Percentiles rank a stretch among this genome's conserved stretches.
Conservation (phyloP, 306 rosid species). For the Fragaria ananassa region DNA sequence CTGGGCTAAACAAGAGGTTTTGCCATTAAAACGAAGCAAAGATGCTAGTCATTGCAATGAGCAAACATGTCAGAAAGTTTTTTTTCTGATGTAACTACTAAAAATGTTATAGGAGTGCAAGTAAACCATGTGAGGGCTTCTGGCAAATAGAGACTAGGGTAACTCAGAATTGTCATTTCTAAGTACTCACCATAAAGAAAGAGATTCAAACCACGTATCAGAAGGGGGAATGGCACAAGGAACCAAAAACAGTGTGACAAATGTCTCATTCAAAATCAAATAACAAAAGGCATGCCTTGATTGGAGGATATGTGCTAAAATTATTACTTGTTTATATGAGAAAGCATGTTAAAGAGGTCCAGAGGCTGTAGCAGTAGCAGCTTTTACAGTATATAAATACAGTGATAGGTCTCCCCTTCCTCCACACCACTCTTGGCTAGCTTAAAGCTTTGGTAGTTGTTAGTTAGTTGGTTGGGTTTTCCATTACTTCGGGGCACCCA, state of each 20-base stretch:
- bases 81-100: background rate
- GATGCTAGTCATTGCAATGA: background rate
- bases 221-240: background rate
- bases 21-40: background rate
- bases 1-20: background rate
- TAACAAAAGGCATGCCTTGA: slow-evolving; percentile 20
- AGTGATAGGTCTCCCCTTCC: slow-evolving; percentile 6
- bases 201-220: background rate
- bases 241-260: slow-evolving; percentile 1
- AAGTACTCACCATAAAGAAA: background rate
- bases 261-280: background rate
- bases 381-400: slow-evolving; percentile 49
- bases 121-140: slow-evolving; percentile 16
- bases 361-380: slow-evolving; percentile 25
- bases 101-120: background rate
- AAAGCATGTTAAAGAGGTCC: slow-evolving; percentile 27
- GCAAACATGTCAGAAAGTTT: background rate
- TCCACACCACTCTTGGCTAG: slow-evolving; percentile 23
- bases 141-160: background rate
- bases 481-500: slow-evolving; percentile 14
- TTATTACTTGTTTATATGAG: slow-evolving; percentile 27
- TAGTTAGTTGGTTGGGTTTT: slow-evolving; percentile 20
- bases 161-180: slow-evolving; percentile 15
- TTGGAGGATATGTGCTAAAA: slow-evolving; percentile 32
- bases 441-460: slow-evolving; percentile 32